phyloP scores from a whole-genome alignment of 768 basidiomycete genomes.

The Sarcodon aspratus region DNA sequence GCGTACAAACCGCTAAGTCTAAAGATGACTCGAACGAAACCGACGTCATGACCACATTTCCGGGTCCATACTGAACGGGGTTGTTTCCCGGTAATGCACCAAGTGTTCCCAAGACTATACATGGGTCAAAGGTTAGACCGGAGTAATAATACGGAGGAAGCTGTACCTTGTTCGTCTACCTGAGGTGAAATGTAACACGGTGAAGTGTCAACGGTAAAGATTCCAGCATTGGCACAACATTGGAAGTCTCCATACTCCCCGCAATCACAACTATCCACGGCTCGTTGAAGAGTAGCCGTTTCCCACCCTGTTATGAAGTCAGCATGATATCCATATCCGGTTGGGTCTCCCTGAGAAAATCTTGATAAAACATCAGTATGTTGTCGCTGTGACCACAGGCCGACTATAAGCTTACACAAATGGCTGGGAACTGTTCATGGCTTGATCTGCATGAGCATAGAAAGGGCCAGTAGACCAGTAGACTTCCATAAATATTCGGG shows the following conservation, averaged over 20 bases:
- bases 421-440: conserved; percentile 16
- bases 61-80: too few relatives aligned
- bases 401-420: conserved; percentile 12
- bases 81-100: too few relatives aligned
- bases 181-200: neutral
- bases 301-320: conserved; percentile 34
- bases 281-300: conserved; percentile 22
- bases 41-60: too few relatives aligned
- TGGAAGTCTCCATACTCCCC: neutral
- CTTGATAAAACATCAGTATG: too few relatives aligned
- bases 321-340: conserved; percentile 27
- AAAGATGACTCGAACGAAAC: too few relatives aligned
- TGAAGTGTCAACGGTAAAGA: neutral
- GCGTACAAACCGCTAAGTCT: too few relatives aligned
- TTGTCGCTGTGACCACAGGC: too few relatives aligned
- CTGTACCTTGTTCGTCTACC: neutral
- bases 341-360: conserved; percentile 31
- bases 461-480: conserved; percentile 17
- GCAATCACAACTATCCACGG: conserved; percentile 20
- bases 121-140: too few relatives aligned
- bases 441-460: conserved; percentile 6
- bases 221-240: neutral
- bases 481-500: conserved; percentile 31
- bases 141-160: neutral
- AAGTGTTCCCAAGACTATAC: too few relatives aligned